Evolutionary conservation across 176 grass and related monocot species (phyloP).

Genomic region (Leersia perrieri): DNA sequence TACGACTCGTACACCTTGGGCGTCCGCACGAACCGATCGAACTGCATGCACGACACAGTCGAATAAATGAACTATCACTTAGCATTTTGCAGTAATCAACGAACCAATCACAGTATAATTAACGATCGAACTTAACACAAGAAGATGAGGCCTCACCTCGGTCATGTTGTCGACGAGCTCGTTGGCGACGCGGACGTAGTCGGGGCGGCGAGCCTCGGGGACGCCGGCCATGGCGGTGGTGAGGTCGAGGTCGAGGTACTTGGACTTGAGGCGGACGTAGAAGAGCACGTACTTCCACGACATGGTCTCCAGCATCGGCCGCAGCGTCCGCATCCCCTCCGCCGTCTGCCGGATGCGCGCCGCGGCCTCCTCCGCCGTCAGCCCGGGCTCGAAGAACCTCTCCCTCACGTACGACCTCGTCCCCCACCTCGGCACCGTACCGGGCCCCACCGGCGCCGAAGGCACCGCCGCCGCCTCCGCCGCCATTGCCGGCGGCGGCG

Average conservation of each 20-base stretch:
- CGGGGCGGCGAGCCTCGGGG: slow-evolving; percentile 43
- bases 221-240: slow-evolving; percentile 74
- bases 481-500: slow-evolving; percentile 38
- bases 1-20: slow-evolving; percentile 95
- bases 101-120: background rate
- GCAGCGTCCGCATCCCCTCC: slow-evolving; percentile 71
- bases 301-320: slow-evolving; percentile 96
- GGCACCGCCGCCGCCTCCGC: slow-evolving; percentile 38
- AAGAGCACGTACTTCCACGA: slow-evolving; percentile 91
- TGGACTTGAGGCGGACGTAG: slow-evolving; percentile 78
- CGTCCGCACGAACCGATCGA: slow-evolving; percentile 68
- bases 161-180: slow-evolving; percentile 90
- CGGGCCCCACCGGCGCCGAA: background rate
- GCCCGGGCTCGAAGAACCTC: slow-evolving; percentile 69
- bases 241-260: slow-evolving; percentile 84
- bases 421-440: slow-evolving; percentile 64
- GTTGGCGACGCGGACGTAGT: slow-evolving; percentile 78
- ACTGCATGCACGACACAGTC: slow-evolving; percentile 46
- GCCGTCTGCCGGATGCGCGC: slow-evolving; percentile 89
- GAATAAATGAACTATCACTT: slow-evolving; percentile 1
- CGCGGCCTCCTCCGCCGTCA: slow-evolving; percentile 67
- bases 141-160: too few relatives aligned
- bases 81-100: background rate
- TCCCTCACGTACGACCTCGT: slow-evolving; percentile 74
- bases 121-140: background rate